These are phyloP conservation scores for Leucaena leucocephala DNA, from an alignment of 306 rosid species.

Conservation along the genomic window DNA sequence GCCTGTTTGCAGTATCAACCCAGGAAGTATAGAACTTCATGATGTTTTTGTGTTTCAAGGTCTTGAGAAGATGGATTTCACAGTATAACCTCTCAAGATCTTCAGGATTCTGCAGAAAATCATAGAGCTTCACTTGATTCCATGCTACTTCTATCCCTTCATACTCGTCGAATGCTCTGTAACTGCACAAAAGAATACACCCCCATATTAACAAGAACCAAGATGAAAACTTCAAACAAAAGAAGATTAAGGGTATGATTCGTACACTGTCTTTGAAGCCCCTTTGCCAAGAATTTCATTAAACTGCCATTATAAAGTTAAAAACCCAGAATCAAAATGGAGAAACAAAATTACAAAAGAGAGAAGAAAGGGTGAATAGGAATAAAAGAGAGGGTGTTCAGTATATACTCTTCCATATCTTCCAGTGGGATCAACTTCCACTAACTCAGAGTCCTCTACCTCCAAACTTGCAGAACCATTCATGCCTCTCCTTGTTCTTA, in stretches of 20 bases:
- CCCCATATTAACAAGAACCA: conserved; percentile 28
- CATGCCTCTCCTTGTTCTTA: conserved; percentile 54
- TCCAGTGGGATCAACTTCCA: conserved; percentile 96
- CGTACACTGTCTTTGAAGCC: conserved; percentile 94
- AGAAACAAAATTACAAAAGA: conserved; percentile 24
- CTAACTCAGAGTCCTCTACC: conserved; percentile 62
- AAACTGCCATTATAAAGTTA: conserved; percentile 59
- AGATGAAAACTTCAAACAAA: conserved; percentile 14
- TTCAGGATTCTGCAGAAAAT: conserved; percentile 76
- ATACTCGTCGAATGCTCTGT: conserved; percentile 91
- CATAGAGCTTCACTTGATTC: conserved; percentile 93
- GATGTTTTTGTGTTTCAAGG: conserved; percentile 79
- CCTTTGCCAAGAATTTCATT: conserved; percentile 97
- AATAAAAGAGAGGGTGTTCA: conserved; percentile 32
- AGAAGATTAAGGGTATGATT: conserved; percentile 30
- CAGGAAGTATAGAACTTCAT: conserved; percentile 94
- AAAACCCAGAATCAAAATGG: conserved; percentile 40
- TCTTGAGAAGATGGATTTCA: conserved; percentile 97
- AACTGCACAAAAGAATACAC: conserved; percentile 54
- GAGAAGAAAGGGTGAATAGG: neutral
- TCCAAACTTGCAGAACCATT: conserved; percentile 55
- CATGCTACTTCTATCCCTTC: conserved; percentile 99
- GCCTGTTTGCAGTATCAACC: conserved; percentile 81
- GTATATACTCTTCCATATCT: conserved; percentile 94
- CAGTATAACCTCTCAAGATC: conserved; percentile 84